Evolutionary conservation across 495 filamentous ascomycete species (phyloP).

Genomic region (Astrothelium macrocarpum): DNA sequence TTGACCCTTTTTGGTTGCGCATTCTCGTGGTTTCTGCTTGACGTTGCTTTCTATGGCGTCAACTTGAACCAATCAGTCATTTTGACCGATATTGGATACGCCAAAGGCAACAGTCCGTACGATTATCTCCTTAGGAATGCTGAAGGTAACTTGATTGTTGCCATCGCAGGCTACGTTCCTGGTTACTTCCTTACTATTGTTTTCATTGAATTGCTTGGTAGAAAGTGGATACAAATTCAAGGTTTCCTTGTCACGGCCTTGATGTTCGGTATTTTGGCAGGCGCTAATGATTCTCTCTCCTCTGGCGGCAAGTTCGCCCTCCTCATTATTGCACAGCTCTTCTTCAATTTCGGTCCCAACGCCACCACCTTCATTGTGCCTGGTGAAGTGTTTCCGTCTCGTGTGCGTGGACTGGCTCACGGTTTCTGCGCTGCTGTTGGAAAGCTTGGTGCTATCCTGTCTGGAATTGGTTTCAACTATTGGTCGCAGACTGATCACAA

Average conservation of each 20-base stretch:
- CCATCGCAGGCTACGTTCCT: constrained; percentile 30
- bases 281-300: constrained; percentile 25
- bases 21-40: constrained; percentile 22
- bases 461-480: constrained; percentile 8
- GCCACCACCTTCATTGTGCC: constrained; percentile 26
- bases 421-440: constrained; percentile 12
- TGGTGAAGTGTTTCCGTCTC: constrained; percentile 14
- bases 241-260: constrained; percentile 25
- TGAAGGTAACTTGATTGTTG: constrained; percentile 32
- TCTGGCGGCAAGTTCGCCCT: constrained; percentile 29
- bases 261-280: constrained; percentile 32
- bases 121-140: constrained; percentile 29
- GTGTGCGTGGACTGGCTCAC: constrained; percentile 13
- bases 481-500: constrained; percentile 1
- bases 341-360: constrained; percentile 29
- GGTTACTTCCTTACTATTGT: constrained; percentile 33
- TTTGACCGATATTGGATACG: constrained; percentile 27
- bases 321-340: constrained; percentile 27
- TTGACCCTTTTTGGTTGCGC: constrained; percentile 18
- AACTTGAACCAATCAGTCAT: constrained; percentile 36
- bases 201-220: constrained; percentile 30
- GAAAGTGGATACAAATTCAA: constrained; percentile 28
- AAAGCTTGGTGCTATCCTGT: constrained; percentile 13
- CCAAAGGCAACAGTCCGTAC: constrained; percentile 28
- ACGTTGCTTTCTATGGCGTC: constrained; percentile 35